Evolutionary conservation across 148 eudicot species (phyloP).

Genomic region (Suaeda aralocaspica): DNA sequence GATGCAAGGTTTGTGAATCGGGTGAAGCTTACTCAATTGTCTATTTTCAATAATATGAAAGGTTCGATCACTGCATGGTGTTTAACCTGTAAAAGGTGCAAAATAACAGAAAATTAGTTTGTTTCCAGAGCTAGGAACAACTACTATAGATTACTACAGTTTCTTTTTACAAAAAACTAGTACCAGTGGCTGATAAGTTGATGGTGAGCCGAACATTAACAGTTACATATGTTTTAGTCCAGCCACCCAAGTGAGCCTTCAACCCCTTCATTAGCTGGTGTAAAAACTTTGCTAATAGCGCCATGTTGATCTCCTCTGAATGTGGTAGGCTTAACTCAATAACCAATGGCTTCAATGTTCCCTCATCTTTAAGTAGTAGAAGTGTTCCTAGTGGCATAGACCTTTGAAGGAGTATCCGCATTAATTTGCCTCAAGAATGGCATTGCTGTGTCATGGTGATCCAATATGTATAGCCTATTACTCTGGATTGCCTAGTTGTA

Average conservation of each 20-base stretch:
- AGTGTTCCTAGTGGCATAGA: constrained; percentile 70
- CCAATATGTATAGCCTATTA: constrained; percentile 56
- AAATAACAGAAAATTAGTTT: neutral
- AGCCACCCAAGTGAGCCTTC: constrained; percentile 61
- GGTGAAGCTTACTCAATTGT: constrained; percentile 77
- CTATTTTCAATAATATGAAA: constrained; percentile 75
- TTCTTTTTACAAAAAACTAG: no score
- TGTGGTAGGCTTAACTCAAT: constrained; percentile 69
- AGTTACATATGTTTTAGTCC: constrained; percentile 84
- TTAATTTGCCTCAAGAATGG: constrained; percentile 63
- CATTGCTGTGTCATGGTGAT: constrained; percentile 64
- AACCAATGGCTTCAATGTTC: constrained; percentile 64
- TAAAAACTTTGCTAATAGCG: constrained; percentile 44
- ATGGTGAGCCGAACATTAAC: constrained; percentile 71
- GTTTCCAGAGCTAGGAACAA: neutral
- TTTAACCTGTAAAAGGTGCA: constrained; percentile 43
- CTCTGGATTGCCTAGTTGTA: constrained; percentile 41
- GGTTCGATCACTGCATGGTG: constrained; percentile 88
- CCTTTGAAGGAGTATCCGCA: constrained; percentile 41
- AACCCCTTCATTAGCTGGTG: constrained; percentile 47
- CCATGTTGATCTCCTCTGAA: constrained; percentile 50
- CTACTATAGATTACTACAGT: neutral
- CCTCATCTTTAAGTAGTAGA: constrained; percentile 54
- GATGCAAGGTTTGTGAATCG: constrained; percentile 69
- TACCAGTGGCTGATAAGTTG: constrained; percentile 93